Percentiles rank a stretch among this genome's conserved stretches.
Conservation (phyloP, 331 rosid genomes). For the Cucumis variabilis region DNA sequence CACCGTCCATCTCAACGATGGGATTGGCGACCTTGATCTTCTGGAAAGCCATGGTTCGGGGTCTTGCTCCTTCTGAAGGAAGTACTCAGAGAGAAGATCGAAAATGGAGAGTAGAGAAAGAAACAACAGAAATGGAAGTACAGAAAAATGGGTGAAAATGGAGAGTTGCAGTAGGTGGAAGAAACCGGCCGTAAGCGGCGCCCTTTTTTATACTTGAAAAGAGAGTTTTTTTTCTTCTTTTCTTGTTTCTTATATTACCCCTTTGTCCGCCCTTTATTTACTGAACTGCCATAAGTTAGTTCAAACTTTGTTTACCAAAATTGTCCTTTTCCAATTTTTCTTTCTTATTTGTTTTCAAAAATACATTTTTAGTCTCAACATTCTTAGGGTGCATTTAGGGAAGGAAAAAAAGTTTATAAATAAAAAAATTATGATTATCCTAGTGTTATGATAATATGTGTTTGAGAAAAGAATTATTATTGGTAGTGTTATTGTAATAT, state of each 20-base stretch:
- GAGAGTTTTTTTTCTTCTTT: not conserved
- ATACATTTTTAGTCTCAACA: too few relatives aligned
- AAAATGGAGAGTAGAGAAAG: not conserved
- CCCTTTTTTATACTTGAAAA: not conserved
- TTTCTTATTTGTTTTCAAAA: too few relatives aligned
- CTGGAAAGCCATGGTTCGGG: slow-evolving; percentile 62
- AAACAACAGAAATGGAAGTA: not conserved
- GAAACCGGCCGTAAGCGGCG: not conserved
- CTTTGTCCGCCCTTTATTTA: not conserved
- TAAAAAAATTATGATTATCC: too few relatives aligned
- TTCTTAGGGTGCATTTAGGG: too few relatives aligned
- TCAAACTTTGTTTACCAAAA: not conserved
- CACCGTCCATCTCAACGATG: slow-evolving; percentile 99
- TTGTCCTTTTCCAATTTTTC: not conserved
- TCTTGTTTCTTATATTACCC: not conserved
- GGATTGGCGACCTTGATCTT: slow-evolving; percentile 93
- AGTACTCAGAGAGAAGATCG: not conserved
- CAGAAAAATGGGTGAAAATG: not conserved
- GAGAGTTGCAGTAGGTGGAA: not conserved
- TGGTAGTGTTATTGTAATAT: too few relatives aligned
- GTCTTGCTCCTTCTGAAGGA: not conserved
- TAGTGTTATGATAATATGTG: too few relatives aligned
- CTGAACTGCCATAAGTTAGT: slow-evolving; percentile 3
- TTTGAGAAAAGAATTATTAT: too few relatives aligned
- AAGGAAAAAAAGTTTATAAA: too few relatives aligned